These are phyloP conservation scores for Echinosophora koreensis DNA, from an alignment of 306 rosid species.

Conservation along the genomic window DNA sequence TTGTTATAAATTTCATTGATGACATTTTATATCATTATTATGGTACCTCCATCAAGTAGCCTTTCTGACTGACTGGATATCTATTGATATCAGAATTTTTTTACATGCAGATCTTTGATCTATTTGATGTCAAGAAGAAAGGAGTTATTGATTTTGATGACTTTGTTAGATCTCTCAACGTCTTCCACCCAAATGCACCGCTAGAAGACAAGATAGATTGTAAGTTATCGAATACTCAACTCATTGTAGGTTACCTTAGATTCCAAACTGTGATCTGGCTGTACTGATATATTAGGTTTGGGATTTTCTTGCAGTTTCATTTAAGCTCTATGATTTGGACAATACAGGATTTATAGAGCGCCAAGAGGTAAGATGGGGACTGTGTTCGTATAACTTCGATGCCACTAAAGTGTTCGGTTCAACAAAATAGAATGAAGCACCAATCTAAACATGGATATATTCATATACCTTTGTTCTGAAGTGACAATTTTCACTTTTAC, in stretches of 20 bases:
- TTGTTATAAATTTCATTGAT: slow-evolving; percentile 10
- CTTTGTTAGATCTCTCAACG: slow-evolving; percentile 90
- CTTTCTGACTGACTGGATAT: slow-evolving; percentile 28
- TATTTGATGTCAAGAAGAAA: slow-evolving; percentile 84
- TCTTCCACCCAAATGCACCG: slow-evolving; percentile 94
- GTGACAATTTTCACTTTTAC: slow-evolving; percentile 6
- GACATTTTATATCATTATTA: background rate
- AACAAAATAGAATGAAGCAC: slow-evolving; percentile 1
- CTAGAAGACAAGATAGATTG: slow-evolving; percentile 88
- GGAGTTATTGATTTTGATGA: slow-evolving; percentile 94
- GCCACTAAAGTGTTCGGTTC: background rate
- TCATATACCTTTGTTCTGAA: background rate
- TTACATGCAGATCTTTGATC: slow-evolving; percentile 80
- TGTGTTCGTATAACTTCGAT: slow-evolving; percentile 6
- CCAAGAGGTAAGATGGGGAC: slow-evolving; percentile 67
- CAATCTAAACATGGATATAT: slow-evolving; percentile 26
- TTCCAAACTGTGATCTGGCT: slow-evolving; percentile 27
- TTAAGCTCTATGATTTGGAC: slow-evolving; percentile 89
- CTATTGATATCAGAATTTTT: slow-evolving; percentile 52
- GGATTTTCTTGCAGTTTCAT: slow-evolving; percentile 77
- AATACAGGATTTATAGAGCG: slow-evolving; percentile 91
- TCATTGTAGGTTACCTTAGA: slow-evolving; percentile 8
- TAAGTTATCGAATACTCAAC: slow-evolving; percentile 55
- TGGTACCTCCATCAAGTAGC: slow-evolving; percentile 18
- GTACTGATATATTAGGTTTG: slow-evolving; percentile 32